Evolutionary conservation across 2,329 filamentous ascomycete species (phyloP), one percentile per base, ranked within the genome.

Genomic region (Fusarium poae): DNA sequence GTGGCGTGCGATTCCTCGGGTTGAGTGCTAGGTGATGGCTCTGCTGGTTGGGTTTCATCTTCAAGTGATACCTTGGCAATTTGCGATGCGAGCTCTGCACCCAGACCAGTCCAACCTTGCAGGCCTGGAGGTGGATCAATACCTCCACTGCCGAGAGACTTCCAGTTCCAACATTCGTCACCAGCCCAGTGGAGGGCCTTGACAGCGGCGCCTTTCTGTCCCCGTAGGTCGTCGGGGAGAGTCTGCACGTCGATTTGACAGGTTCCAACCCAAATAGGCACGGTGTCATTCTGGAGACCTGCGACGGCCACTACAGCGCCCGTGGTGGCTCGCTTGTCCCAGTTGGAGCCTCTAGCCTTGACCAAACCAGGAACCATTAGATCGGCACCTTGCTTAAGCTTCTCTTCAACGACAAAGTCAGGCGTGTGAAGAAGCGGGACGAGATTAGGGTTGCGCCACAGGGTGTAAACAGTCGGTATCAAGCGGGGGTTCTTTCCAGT

Each of bases 121-220:
- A 72, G 18, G 6, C 15, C 58, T 18, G 65, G 49, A 5, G 70
- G 70, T 8, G 70, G 61, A 2, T 64, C 65, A 4, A 69, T 67
- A 5, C 70, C 70, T 18, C 70, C 70, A 29, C 62, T 72, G 5
- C 70, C 70, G 9, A 72, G 61, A 4, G 57, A 44, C 51, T 59
- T 72, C 70, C 70, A 72, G 37, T 42, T 65, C 70, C 70, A 72
- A 40, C 65, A 69, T 40, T 72, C 70, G 27, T 72, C 70, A 9
- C 70, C 70, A 16, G 27, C 67, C 70, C 70, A 72, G 18, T 72
- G 70, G 29, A 72, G 59, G 0, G 67, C 61, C n/a, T 72, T 72
- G 18, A 68, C 25, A 1, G 70, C 70, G 1, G 57, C 61, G 4
- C 70, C 70, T 13, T 72, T 72, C 51, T 71, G 67, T 0, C 70